phyloP scores from a whole-genome alignment of 805 yeast species.

The Wickerhamiella musiphila region DNA sequence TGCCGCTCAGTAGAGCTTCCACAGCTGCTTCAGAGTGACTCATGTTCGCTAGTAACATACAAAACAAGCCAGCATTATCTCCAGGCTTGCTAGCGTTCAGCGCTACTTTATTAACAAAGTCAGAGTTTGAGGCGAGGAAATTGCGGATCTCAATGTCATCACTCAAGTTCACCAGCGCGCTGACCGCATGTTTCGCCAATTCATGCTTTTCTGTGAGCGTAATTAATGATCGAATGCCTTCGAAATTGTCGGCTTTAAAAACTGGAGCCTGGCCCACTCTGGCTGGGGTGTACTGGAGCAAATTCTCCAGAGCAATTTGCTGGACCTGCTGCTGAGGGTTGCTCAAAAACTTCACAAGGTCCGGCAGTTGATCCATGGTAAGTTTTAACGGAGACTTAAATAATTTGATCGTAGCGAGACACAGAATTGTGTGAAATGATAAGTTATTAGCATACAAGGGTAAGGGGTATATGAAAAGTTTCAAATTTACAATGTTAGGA shows the following conservation, averaged over 20 bases:
- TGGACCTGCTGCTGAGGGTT: slow-evolving; percentile 64
- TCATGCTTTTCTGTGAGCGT: slow-evolving; percentile 11
- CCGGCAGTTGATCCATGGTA: slow-evolving; percentile 7
- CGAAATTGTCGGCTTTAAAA: slow-evolving; percentile 52
- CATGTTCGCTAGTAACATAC: slow-evolving; percentile 69
- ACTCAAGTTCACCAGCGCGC: slow-evolving; percentile 70
- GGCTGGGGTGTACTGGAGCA: slow-evolving; percentile 40
- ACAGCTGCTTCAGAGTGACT: slow-evolving; percentile 59
- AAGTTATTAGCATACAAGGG: no score
- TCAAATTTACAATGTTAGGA: no score
- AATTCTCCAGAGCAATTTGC: slow-evolving; percentile 68
- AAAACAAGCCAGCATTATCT: slow-evolving; percentile 58
- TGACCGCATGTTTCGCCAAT: slow-evolving; percentile 44
- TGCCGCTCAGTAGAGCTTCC: slow-evolving; percentile 27
- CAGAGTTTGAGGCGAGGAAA: slow-evolving; percentile 45
- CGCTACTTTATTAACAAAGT: slow-evolving; percentile 23
- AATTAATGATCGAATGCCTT: slow-evolving; percentile 59
- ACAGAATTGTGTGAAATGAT: no score
- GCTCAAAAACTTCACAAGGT: slow-evolving; percentile 64
- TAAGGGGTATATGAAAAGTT: no score
- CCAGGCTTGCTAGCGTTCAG: neutral
- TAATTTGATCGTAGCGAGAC: no score
- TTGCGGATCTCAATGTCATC: slow-evolving; percentile 49
- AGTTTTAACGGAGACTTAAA: no score
- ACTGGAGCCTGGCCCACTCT: slow-evolving; percentile 52